phyloP scores from a whole-genome alignment of 352 stramenopile genomes.

The Phytophthora brassicae region DNA sequence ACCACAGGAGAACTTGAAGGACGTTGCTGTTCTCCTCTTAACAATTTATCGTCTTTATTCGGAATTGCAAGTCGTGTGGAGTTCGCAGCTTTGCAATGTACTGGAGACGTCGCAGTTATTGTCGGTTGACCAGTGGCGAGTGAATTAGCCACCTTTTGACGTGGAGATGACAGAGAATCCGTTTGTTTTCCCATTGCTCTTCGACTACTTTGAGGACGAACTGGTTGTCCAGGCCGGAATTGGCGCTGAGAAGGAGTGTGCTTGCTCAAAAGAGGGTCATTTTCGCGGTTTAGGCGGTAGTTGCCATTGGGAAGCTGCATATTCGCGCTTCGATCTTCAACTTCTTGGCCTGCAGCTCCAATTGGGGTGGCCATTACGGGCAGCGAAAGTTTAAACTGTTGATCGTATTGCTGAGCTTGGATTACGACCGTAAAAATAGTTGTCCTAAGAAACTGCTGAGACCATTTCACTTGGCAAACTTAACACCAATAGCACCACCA shows the following conservation, averaged over 20 bases:
- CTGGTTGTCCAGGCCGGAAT: slow-evolving; percentile 5
- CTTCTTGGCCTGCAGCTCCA: not conserved
- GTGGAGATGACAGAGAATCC: slow-evolving; percentile 21
- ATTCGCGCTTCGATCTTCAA: slow-evolving; percentile 15
- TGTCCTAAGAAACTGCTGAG: not conserved
- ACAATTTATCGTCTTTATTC: not conserved
- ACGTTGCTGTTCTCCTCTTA: slow-evolving; percentile 3
- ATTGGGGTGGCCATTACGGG: slow-evolving; percentile 2
- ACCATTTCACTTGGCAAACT: slow-evolving; percentile 21
- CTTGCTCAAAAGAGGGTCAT: slow-evolving; percentile 36
- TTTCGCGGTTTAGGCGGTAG: slow-evolving; percentile 27
- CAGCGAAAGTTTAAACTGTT: not conserved
- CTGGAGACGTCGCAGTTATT: slow-evolving; percentile 14
- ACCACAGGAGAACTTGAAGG: slow-evolving; percentile 21
- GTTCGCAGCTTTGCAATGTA: slow-evolving; percentile 30
- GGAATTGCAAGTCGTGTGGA: not conserved
- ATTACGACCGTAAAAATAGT: slow-evolving; percentile 14
- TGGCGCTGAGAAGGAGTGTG: slow-evolving; percentile 35
- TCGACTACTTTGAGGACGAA: slow-evolving; percentile 14
- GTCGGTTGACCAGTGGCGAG: too few species aligned
- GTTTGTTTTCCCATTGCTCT: slow-evolving; percentile 1
- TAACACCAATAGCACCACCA: slow-evolving; percentile 63
- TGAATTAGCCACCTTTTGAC: too few species aligned
- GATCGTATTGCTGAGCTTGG: not conserved
- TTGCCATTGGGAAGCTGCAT: slow-evolving; percentile 45